phyloP scores from a whole-genome alignment of 2,329 filamentous ascomycete genomes.

The Orbilia brochopaga region DNA sequence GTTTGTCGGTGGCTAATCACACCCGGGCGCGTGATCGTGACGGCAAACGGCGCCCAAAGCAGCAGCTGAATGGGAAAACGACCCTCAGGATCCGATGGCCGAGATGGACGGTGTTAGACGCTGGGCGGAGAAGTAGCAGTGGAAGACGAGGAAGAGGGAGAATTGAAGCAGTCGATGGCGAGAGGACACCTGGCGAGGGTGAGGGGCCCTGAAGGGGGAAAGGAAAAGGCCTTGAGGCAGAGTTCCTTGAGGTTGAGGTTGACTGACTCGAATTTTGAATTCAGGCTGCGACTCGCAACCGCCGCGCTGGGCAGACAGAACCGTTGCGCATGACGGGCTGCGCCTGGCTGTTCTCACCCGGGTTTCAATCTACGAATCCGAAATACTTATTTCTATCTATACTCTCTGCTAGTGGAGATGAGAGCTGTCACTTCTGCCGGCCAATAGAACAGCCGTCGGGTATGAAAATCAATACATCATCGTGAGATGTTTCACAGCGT shows the following conservation, averaged over 20 bases:
- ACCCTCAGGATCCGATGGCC: conserved; percentile 1
- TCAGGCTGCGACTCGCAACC: background rate
- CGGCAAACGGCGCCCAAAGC: conserved; percentile 3
- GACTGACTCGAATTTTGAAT: background rate
- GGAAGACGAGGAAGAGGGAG: background rate
- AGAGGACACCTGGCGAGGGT: background rate
- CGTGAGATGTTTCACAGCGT: background rate
- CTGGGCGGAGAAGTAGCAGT: background rate
- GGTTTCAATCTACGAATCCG: background rate
- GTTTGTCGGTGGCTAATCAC: background rate
- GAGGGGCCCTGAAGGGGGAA: background rate
- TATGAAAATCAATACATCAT: background rate
- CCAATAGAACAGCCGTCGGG: too few relatives aligned
- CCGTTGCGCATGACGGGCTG: background rate
- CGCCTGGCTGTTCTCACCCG: background rate
- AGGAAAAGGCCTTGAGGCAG: too few relatives aligned
- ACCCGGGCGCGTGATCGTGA: background rate
- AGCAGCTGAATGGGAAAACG: background rate
- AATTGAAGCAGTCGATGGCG: background rate
- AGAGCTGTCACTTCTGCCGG: background rate
- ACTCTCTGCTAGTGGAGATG: background rate
- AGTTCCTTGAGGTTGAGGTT: background rate
- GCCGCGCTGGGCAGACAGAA: background rate
- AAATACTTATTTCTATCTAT: background rate
- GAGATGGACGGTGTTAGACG: background rate